A percentile compares a stretch with the other conserved stretches of the same genome.
Evolutionary conservation across 1,139 yeast species (phyloP).

Genomic region (Lodderomyces jiufengensis): DNA sequence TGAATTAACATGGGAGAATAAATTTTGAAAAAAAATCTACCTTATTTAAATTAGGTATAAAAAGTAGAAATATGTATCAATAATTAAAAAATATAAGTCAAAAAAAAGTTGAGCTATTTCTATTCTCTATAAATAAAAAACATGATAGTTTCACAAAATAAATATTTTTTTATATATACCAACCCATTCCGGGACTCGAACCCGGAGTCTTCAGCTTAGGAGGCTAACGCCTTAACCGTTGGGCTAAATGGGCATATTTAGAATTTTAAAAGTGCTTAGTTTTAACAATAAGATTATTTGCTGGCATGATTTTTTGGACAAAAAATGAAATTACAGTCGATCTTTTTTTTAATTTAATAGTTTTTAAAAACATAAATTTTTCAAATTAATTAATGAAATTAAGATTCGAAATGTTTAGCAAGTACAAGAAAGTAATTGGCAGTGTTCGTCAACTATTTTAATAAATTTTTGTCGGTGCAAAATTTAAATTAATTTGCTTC

Average conservation of each 20-base stretch:
- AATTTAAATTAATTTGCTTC: no score
- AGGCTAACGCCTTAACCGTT: slow-evolving; percentile 95
- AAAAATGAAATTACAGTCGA: no score
- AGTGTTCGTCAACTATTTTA: no score
- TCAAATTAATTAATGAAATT: no score
- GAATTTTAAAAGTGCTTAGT: background rate
- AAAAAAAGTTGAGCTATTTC: background rate
- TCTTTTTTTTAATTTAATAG: no score
- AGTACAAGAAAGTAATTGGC: no score
- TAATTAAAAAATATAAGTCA: background rate
- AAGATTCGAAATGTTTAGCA: no score
- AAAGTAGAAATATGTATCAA: background rate
- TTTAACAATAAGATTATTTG: background rate
- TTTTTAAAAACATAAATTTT: no score
- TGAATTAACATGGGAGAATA: slow-evolving; percentile 7
- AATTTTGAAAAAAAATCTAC: background rate
- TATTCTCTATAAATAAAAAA: slow-evolving; percentile 9
- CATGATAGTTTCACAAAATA: no score
- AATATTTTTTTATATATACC: no score
- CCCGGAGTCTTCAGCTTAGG: slow-evolving; percentile 96
- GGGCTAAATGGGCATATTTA: slow-evolving; percentile 71
- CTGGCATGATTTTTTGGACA: no score
- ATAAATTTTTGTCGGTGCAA: no score
- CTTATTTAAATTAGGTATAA: background rate
- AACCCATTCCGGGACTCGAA: slow-evolving; percentile 94